These are phyloP conservation scores for Podospora tetraspora DNA, from an alignment of 495 filamentous ascomycete genomes.

Conservation along the genomic window DNA sequence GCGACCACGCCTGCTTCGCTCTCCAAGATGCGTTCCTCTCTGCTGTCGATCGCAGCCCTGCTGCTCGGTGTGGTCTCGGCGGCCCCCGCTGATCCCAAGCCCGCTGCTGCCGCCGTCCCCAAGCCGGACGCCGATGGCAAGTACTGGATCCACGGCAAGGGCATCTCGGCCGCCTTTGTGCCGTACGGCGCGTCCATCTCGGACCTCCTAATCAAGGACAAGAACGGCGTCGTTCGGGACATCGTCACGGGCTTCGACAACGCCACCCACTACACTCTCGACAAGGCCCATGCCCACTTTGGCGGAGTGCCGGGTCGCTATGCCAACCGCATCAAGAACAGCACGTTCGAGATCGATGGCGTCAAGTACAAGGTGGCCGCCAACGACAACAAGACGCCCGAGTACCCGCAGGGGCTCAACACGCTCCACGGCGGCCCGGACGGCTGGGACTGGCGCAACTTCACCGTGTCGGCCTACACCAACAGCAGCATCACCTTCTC, in stretches of 20 bases:
- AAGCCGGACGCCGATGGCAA: conserved; percentile 48
- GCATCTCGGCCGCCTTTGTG: conserved; percentile 69
- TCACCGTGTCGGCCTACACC: conserved; percentile 64
- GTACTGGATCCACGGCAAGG: conserved; percentile 67
- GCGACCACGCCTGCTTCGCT: not conserved
- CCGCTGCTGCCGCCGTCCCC: not conserved
- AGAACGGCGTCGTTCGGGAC: conserved; percentile 58
- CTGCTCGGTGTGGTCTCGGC: conserved; percentile 7
- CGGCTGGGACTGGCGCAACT: conserved; percentile 80
- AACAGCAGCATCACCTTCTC: conserved; percentile 70
- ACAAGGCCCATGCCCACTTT: conserved; percentile 67
- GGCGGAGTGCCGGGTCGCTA: conserved; percentile 75
- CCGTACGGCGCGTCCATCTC: conserved; percentile 74
- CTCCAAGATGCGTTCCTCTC: conserved; percentile 1
- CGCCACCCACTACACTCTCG: conserved; percentile 61
- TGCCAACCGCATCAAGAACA: conserved; percentile 84
- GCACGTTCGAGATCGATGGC: conserved; percentile 68
- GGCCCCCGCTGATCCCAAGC: not conserved
- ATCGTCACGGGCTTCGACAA: conserved; percentile 77
- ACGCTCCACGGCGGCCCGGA: conserved; percentile 78
- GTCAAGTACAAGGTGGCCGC: conserved; percentile 55
- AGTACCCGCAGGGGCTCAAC: conserved; percentile 49
- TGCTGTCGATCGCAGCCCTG: conserved; percentile 7
- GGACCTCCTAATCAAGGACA: conserved; percentile 68
- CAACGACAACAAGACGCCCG: conserved; percentile 61